Evolutionary conservation across 108 stramenopile genomes (phyloP).

Genomic region (Fistulifera pelliculosa): DNA sequence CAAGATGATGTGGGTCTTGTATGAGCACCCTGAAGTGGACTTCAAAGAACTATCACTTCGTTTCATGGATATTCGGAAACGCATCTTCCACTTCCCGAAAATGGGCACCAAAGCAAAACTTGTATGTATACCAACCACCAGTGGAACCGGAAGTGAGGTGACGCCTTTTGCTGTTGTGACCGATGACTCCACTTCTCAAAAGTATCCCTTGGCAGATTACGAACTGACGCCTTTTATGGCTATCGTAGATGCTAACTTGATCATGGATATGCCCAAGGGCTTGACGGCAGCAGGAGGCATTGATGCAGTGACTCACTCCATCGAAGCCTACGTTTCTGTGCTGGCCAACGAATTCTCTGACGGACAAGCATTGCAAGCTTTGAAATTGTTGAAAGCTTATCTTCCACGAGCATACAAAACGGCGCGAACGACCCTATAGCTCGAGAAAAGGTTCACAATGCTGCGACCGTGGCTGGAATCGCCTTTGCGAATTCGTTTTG

Average conservation of each 20-base stretch:
- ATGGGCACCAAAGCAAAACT: conserved; percentile 25
- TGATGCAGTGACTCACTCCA: conserved; percentile 27
- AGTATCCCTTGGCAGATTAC: conserved; percentile 24
- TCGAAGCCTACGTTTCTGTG: conserved; percentile 33
- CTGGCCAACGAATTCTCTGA: conserved; percentile 26
- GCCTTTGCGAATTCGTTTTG: conserved; percentile 32
- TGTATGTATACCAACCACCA: conserved; percentile 34
- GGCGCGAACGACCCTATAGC: conserved; percentile 10
- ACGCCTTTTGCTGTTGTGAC: conserved; percentile 34
- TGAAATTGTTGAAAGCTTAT: conserved; percentile 22
- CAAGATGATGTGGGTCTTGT: conserved; percentile 23
- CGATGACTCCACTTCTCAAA: conserved; percentile 16
- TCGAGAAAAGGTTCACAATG: conserved; percentile 20
- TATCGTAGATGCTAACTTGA: conserved; percentile 22
- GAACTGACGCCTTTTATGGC: conserved; percentile 28
- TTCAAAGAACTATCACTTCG: conserved; percentile 18
- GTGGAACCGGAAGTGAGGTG: conserved; percentile 33
- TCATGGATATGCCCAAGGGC: conserved; percentile 15
- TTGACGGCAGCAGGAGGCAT: conserved; percentile 21
- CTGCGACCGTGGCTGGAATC: conserved; percentile 27
- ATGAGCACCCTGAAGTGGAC: conserved; percentile 26
- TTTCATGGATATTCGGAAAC: conserved; percentile 32
- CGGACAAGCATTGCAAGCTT: conserved; percentile 22
- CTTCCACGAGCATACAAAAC: conserved; percentile 18
- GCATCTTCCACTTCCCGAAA: conserved; percentile 25